phyloP scores from a whole-genome alignment of 148 eudicot species.

The Suaeda aralocaspica region DNA sequence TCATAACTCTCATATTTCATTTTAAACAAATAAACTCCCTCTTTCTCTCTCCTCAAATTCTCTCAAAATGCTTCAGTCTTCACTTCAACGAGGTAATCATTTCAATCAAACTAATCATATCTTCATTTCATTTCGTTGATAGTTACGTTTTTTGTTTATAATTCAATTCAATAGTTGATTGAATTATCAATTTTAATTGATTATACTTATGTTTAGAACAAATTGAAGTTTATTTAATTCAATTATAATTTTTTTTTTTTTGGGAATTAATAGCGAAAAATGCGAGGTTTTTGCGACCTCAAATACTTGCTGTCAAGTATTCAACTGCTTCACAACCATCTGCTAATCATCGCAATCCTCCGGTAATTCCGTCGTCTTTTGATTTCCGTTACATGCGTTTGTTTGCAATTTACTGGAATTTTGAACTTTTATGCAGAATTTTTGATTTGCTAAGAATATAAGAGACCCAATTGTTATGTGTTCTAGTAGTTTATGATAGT shows the following conservation, averaged over 20 bases:
- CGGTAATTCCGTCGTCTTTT: conserved; percentile 34
- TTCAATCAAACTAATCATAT: background rate
- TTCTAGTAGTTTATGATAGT: no score
- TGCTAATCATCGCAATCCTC: conserved; percentile 40
- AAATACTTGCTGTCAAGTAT: conserved; percentile 38
- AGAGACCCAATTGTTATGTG: no score
- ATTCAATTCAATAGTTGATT: background rate
- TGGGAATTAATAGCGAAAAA: conserved; percentile 36
- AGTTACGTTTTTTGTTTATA: background rate
- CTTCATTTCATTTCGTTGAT: background rate
- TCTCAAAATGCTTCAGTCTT: conserved; percentile 50
- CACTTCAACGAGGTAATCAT: conserved; percentile 62
- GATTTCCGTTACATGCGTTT: background rate
- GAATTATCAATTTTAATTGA: background rate
- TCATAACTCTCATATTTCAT: no score
- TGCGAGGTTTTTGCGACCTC: conserved; percentile 46
- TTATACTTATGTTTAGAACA: background rate
- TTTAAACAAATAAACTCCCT: background rate
- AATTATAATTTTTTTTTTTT: background rate
- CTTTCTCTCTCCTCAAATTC: conserved; percentile 10
- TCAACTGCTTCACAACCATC: conserved; percentile 61
- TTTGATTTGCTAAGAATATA: no score
- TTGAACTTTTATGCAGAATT: no score
- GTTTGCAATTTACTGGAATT: no score
- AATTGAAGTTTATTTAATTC: conserved; percentile 2